Conservation (phyloP, 2,329 filamentous ascomycete species). For the Cordyceps tenuipes region DNA sequence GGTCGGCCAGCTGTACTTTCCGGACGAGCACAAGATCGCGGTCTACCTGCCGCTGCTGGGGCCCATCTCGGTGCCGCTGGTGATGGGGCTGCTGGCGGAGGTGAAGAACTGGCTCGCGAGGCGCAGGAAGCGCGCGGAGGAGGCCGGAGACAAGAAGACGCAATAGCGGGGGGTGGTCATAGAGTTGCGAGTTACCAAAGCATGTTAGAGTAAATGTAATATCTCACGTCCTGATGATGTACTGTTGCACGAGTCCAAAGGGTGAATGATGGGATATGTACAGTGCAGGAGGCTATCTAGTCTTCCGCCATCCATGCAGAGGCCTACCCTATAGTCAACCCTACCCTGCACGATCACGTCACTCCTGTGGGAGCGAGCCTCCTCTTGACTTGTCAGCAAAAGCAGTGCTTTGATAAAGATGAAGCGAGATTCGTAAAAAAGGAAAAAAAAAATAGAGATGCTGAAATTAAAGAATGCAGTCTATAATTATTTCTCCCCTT, state of each 20-base stretch:
- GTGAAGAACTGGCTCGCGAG: conserved; percentile 52
- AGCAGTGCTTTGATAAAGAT: no score
- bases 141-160: conserved; percentile 30
- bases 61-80: conserved; percentile 78
- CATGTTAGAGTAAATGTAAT: conserved; percentile 1
- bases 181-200: neutral
- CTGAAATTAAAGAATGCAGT: no score
- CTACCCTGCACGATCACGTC: no score
- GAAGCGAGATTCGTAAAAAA: no score
- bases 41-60: conserved; percentile 90
- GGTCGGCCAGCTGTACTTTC: conserved; percentile 98
- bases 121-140: conserved; percentile 35
- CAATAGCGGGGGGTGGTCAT: conserved; percentile 17
- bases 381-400: no score
- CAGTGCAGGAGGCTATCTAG: neutral
- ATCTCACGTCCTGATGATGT: neutral
- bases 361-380: no score
- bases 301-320: neutral
- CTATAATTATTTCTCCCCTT: neutral
- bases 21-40: conserved; percentile 95
- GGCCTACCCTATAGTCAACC: neutral
- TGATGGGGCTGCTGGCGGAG: conserved; percentile 80
- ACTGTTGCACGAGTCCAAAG: no score
- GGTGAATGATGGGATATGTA: neutral
- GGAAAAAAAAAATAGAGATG: no score